Percentiles rank a stretch among this genome's conserved stretches.
phyloP scores from a whole-genome alignment of 768 basidiomycete genomes.

The Trametes cubensis region DNA sequence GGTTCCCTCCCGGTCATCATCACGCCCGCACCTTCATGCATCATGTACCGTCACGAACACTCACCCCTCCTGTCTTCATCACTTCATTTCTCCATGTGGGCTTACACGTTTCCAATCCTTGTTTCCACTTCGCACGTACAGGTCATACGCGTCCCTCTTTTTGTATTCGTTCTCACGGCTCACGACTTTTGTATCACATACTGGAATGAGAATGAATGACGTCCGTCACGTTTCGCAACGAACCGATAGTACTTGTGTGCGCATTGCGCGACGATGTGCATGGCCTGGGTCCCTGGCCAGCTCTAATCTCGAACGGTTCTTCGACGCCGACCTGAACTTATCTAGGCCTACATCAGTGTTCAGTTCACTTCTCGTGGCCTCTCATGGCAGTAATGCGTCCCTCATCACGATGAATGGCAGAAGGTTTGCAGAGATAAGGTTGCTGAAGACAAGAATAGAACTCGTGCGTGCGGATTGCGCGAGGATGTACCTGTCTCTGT shows the following conservation, averaged over 20 bases:
- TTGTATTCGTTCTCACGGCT: constrained; percentile 17
- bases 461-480: not conserved
- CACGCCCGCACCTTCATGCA: constrained; percentile 5
- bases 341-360: no score
- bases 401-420: no score
- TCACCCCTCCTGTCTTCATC: not conserved
- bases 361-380: no score
- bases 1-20: constrained; percentile 1
- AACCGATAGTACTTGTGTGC: not conserved
- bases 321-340: no score
- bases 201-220: constrained; percentile 23
- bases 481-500: not conserved
- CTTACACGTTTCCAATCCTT: constrained; percentile 2
- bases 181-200: constrained; percentile 21
- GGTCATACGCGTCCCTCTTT: constrained; percentile 19
- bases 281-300: no score
- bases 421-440: no score
- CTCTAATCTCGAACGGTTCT: no score
- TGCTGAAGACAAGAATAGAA: no score
- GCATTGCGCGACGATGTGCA: not conserved
- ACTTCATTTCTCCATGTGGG: not conserved
- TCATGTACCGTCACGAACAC: constrained; percentile 11
- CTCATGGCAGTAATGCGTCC: no score
- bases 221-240: constrained; percentile 13
- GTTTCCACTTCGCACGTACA: constrained; percentile 18